Evolutionary conservation across 495 filamentous ascomycete genomes (phyloP), one percentile per base, ranked within the genome.

Genomic region (Penicillium cataractarum): DNA sequence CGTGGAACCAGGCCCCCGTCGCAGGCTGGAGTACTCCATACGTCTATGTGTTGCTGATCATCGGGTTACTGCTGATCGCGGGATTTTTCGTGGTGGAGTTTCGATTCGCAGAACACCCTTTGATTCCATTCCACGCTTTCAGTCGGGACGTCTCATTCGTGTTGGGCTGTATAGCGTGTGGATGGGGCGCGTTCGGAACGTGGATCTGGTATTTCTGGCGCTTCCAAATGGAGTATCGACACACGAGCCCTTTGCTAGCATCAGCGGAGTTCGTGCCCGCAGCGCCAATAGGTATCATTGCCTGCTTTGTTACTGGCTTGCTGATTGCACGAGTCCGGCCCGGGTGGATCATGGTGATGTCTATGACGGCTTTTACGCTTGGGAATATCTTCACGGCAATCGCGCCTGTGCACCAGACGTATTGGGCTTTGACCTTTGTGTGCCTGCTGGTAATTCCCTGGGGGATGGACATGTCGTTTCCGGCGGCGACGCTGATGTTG

Each of bases 381-480:
- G 82, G 82, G 5, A 69, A 62, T 39, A 58, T 77, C 9, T 31
- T 83, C 2, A 55, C 75, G 12, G 74, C 76, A 7, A 78, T 76
- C 9, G 64, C 66, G 1, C 78, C 79, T 0, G 71, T 79, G 0
- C 39, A 73, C 5, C 74, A 80, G 46, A 80, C 57, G 1, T 82
- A 82, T 60, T 83, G 81, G 80, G 72, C 62, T 9, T 64, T 78
- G 49, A 71, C 74, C 0, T 86, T 86, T 59, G 71, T 85, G 9
- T 61, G 56, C 59, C 74, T 82, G 2, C 12, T 89, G 21, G 64
- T 91, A 24, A 86, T 85, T 58, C 82, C 85, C 0, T 85, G 79
- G 52, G 88, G 84, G 1, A 89, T 88, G 81, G 86, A 90, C 65
- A 83, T 87, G 68, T 79, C 74, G 0, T 89, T 90, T 64, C 86